Conservation (phyloP, 306 rosid species). For the Casuarina equisetifolia region DNA sequence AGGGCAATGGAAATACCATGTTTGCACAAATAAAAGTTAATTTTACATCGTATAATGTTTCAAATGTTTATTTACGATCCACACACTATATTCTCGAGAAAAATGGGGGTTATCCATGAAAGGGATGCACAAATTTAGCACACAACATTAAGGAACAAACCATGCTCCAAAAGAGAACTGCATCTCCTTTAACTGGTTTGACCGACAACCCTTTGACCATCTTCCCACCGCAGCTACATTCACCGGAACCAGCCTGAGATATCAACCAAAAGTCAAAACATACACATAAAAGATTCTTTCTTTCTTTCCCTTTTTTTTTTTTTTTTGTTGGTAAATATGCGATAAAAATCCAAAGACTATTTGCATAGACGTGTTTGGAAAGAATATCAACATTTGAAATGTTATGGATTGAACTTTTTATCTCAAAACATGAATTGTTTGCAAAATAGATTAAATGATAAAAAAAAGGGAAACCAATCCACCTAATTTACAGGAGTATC, state of each 20-base stretch:
- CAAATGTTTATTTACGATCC: background rate
- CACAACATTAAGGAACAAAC: conserved; percentile 49
- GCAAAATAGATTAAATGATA: background rate
- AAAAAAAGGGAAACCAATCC: background rate
- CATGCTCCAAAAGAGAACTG: conserved; percentile 98
- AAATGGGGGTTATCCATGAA: conserved; percentile 1
- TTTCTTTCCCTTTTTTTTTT: background rate
- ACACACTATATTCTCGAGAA: background rate
- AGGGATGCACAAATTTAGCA: conserved; percentile 9
- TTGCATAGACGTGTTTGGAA: background rate
- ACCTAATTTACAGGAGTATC: background rate
- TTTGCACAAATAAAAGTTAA: background rate
- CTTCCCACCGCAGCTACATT: conserved; percentile 90
- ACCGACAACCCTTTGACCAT: conserved; percentile 65
- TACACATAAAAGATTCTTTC: background rate
- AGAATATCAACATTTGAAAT: background rate
- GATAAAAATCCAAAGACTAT: background rate
- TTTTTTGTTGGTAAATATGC: background rate
- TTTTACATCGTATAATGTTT: background rate
- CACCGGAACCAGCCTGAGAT: conserved; percentile 84
- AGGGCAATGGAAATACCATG: background rate
- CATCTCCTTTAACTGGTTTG: conserved; percentile 84
- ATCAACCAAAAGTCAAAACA: background rate
- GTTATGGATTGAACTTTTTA: background rate
- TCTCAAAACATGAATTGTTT: background rate